Evolutionary conservation across 1,284 basidiomycete genomes (phyloP).

Genomic region (Cryptococcus neoformans): DNA sequence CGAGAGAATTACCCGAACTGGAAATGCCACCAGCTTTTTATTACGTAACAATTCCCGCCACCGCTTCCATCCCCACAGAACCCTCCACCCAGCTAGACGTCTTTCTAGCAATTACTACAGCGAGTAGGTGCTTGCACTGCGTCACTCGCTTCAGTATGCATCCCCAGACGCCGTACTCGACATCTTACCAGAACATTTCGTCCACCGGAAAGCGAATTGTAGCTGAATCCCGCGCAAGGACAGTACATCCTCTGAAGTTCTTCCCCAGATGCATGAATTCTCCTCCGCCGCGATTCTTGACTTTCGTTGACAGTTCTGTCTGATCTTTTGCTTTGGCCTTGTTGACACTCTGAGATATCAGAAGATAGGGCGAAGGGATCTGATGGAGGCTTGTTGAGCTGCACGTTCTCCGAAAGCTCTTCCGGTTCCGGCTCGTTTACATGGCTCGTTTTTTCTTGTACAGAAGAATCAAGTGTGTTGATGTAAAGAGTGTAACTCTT

Average conservation of each 20-base stretch:
- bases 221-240: slow-evolving; percentile 42
- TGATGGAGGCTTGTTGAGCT: too few relatives aligned
- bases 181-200: slow-evolving; percentile 31
- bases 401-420: too few relatives aligned
- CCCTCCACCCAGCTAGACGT: slow-evolving; percentile 20
- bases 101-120: slow-evolving; percentile 32
- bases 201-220: slow-evolving; percentile 34
- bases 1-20: neutral
- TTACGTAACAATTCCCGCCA: too few relatives aligned
- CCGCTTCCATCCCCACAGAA: neutral
- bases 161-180: neutral
- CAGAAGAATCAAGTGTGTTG: slow-evolving; percentile 1
- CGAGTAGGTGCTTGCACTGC: slow-evolving; percentile 46
- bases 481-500: slow-evolving; percentile 38
- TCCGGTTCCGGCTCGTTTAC: too few relatives aligned
- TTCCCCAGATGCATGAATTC: slow-evolving; percentile 4
- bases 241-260: slow-evolving; percentile 33
- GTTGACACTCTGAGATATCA: too few relatives aligned
- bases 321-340: too few relatives aligned
- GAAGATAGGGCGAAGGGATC: too few relatives aligned
- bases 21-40: too few relatives aligned
- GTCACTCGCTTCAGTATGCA: neutral
- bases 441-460: too few relatives aligned
- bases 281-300: neutral
- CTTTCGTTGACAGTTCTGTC: too few relatives aligned